phyloP scores from a whole-genome alignment of 2,329 filamentous ascomycete species.

The Fusarium oxysporum region DNA sequence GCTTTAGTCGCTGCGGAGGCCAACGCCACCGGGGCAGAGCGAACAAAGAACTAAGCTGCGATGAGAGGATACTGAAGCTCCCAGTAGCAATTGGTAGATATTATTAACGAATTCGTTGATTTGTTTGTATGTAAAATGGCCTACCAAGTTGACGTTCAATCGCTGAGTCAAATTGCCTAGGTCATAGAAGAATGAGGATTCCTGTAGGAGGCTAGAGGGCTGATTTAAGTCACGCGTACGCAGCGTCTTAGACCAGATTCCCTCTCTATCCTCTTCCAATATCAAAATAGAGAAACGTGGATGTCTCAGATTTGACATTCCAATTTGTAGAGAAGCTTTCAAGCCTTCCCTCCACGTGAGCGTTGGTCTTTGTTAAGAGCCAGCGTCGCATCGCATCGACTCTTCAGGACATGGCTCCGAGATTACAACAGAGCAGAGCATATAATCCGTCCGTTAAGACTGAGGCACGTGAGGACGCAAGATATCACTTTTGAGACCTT shows the following conservation, averaged over 20 bases:
- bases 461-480: slow-evolving; percentile 16
- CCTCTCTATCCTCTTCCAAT: not conserved
- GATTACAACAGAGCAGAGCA: slow-evolving; percentile 6
- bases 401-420: slow-evolving; percentile 33
- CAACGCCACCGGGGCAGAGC: slow-evolving; percentile 5
- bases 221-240: not conserved
- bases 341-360: not conserved
- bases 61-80: not conserved
- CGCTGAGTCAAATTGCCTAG: not conserved
- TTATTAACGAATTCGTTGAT: not conserved
- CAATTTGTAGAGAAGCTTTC: slow-evolving; percentile 18
- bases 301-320: slow-evolving; percentile 10
- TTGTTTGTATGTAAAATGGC: not conserved
- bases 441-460: slow-evolving; percentile 19
- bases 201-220: not conserved
- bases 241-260: not conserved
- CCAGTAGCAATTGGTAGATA: not conserved
- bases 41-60: not conserved
- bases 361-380: not conserved
- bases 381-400: slow-evolving; percentile 22
- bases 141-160: not conserved
- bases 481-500: not conserved
- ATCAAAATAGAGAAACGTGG: not conserved
- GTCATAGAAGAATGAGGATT: not conserved
- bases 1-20: slow-evolving; percentile 6